Conservation (phyloP, 441 rosid species). For the Kokia cookei region DNA sequence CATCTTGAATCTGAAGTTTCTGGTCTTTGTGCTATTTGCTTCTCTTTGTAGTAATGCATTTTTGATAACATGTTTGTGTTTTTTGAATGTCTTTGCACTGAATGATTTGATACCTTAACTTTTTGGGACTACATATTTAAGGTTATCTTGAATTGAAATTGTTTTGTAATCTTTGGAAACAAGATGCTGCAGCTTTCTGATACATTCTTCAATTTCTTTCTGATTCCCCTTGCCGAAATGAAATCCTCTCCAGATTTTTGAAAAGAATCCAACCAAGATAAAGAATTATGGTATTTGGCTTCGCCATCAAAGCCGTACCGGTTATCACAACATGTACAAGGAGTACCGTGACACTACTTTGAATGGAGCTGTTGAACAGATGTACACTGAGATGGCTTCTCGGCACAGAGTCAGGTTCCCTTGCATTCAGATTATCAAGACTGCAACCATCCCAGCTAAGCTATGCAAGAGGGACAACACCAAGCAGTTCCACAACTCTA, state of each 20-base stretch:
- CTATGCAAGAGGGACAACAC: conserved; percentile 41
- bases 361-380: conserved; percentile 58
- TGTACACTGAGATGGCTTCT: conserved; percentile 63
- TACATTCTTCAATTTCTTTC: background rate
- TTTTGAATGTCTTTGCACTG: background rate
- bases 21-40: background rate
- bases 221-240: background rate
- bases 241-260: conserved; percentile 31
- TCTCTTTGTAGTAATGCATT: background rate
- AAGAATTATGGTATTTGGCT: conserved; percentile 58
- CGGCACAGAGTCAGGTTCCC: conserved; percentile 55
- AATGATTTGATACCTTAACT: background rate
- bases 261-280: conserved; percentile 51
- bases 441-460: conserved; percentile 31
- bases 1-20: background rate
- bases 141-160: background rate
- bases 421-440: conserved; percentile 48
- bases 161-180: background rate
- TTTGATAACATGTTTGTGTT: background rate
- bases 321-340: conserved; percentile 68
- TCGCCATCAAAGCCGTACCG: conserved; percentile 52
- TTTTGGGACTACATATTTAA: background rate
- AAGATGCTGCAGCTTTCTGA: background rate
- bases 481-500: conserved; percentile 35
- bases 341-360: conserved; percentile 57